These are phyloP conservation scores for Stipa capillata DNA, from an alignment of 176 grass and related monocot species.

Conservation along the genomic window DNA sequence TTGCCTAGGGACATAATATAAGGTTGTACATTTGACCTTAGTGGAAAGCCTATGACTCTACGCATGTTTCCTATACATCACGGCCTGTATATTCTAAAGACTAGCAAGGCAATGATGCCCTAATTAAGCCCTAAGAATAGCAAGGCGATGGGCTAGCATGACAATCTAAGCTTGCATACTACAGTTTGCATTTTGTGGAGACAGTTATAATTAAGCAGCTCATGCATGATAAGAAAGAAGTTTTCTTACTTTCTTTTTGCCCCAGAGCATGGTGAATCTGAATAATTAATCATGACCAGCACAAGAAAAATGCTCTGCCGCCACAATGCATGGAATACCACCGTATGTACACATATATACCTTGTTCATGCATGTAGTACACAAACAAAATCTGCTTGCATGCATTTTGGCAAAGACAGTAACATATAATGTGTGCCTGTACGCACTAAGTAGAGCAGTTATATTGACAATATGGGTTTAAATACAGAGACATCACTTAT, in stretches of 20 bases:
- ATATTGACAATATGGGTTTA: background rate
- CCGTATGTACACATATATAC: background rate
- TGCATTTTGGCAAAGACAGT: background rate
- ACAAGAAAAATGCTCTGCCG: background rate
- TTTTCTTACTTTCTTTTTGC: background rate
- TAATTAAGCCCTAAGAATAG: background rate
- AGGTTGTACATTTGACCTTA: slow-evolving; percentile 5
- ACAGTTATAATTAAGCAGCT: background rate
- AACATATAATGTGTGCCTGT: background rate
- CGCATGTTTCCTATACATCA: background rate
- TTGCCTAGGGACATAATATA: slow-evolving; percentile 7
- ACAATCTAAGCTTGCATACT: too few relatives aligned
- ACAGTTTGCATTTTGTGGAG: background rate
- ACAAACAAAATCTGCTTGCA: background rate
- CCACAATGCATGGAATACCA: background rate
- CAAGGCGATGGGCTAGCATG: too few relatives aligned
- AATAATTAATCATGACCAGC: background rate
- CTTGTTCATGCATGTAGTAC: background rate
- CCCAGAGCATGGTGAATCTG: background rate
- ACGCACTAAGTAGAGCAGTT: background rate
- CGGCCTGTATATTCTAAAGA: background rate
- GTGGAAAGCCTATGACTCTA: slow-evolving; percentile 21
- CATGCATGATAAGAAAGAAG: background rate
- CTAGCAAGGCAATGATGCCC: background rate
- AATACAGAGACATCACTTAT: background rate